Evolutionary conservation across 306 rosid species (phyloP), one percentile per base, ranked within the genome.

Genomic region (Fagus crenata): DNA sequence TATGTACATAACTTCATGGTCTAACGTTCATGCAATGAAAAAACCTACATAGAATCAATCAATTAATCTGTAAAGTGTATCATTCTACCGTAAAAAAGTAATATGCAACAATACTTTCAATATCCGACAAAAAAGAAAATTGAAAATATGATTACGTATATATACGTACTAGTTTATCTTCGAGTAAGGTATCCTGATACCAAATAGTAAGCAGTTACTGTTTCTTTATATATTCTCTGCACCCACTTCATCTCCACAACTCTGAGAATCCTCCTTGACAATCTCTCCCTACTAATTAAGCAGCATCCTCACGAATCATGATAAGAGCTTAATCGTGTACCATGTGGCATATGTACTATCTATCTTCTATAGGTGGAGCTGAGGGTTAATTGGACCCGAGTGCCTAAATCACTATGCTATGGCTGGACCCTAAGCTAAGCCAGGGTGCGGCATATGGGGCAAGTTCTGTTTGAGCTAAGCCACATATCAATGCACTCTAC

Each of bases 401-500:
- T 13, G 59, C 49, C 73, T 61, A 55, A 31, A 17, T 67, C 43
- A 33, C 78, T 67, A 0, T 40, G 78, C 15, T 69, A 85, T 0
- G 59, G 54, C 53, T 14, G 56, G 40, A 70, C 71, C 74, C 1
- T 35, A 3, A 85, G 88, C 49, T 80, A 80, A 8, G 75, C 89
- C 60, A 9, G 69, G 0, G 87, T 65, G 32, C 89, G 91, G 32
- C 91, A 85, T 68, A 87, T 78, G 5, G 91, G 91, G 41, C 93
- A 87, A 6, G 91, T 85, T 61, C 79, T 77, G 75, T 85, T 81
- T 3, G 89, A 80, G 28, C 55, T 39, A 22, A 89, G 77, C 91
- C 88, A 87, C 73, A 42, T 73, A 46, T 89, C 93, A 49, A 89
- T 86, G 69, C 93, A 89, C 41, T 85, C 90, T 58, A 59, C 83